These are phyloP conservation scores for Ilex aquifolium DNA, from an alignment of 257 asterid species.

Conservation along the genomic window DNA sequence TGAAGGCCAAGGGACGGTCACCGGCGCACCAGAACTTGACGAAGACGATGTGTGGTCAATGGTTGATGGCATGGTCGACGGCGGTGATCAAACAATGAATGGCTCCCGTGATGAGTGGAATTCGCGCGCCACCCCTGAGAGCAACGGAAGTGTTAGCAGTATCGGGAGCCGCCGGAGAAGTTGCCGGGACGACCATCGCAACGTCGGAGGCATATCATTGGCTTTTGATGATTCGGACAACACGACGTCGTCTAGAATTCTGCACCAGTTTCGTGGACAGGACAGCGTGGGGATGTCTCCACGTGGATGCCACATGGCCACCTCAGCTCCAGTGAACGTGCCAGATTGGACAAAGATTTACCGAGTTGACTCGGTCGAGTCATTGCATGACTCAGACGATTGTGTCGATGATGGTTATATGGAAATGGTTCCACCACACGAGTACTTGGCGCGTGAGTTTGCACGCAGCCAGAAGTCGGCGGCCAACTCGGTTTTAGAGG, in stretches of 20 bases:
- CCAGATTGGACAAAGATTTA: conserved; percentile 84
- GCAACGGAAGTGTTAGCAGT: not conserved
- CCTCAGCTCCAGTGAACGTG: conserved; percentile 71
- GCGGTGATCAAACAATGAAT: not conserved
- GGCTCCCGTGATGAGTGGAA: not conserved
- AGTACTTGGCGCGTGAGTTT: conserved; percentile 57
- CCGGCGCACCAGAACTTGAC: not conserved
- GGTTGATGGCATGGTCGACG: not conserved
- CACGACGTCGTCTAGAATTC: conserved; percentile 39
- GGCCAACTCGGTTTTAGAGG: conserved; percentile 64
- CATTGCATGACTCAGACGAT: conserved; percentile 48
- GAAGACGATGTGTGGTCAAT: conserved; percentile 1
- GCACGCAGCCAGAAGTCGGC: conserved; percentile 43
- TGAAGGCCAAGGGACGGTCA: not conserved
- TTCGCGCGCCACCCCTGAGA: not conserved
- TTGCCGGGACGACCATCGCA: conserved; percentile 10
- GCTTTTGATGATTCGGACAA: conserved; percentile 49
- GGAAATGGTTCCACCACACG: conserved; percentile 77
- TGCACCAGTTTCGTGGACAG: conserved; percentile 49
- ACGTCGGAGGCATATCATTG: conserved; percentile 57
- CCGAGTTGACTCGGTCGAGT: conserved; percentile 60
- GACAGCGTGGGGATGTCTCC: conserved; percentile 31
- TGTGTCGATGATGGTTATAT: conserved; percentile 26
- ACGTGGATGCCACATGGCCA: conserved; percentile 49
- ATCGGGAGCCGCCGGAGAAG: not conserved